Percentiles rank a stretch among this genome's conserved stretches.
Evolutionary conservation across 1,284 basidiomycete genomes (phyloP).

Genomic region (Moesziomyces antarcticus): DNA sequence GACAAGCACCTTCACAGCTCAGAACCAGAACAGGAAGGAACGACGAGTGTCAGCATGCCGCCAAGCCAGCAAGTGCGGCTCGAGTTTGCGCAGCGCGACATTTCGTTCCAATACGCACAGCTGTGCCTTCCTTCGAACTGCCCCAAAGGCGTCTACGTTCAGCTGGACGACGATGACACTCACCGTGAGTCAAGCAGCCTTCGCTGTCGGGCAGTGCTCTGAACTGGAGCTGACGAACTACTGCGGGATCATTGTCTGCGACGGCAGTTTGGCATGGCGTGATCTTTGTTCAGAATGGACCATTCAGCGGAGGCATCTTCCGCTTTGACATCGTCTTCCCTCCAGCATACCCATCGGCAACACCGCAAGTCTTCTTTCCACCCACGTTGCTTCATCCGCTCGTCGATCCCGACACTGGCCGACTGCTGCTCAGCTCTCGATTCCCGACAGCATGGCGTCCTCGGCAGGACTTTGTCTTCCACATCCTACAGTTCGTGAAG

Average conservation of each 20-base stretch:
- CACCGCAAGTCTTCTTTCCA: constrained; percentile 51
- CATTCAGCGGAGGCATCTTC: constrained; percentile 52
- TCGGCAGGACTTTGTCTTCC: constrained; percentile 30
- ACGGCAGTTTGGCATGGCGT: constrained; percentile 46
- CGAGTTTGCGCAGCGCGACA: constrained; percentile 47
- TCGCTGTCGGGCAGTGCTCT: too few relatives aligned
- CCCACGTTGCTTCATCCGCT: constrained; percentile 53
- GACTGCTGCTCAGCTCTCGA: constrained; percentile 25
- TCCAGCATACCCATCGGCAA: constrained; percentile 26
- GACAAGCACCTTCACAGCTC: too few relatives aligned
- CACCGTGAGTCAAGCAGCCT: constrained; percentile 11
- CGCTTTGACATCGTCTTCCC: constrained; percentile 59
- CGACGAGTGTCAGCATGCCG: constrained; percentile 16
- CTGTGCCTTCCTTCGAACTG: constrained; percentile 42
- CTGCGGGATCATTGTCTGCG: background rate
- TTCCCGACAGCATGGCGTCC: constrained; percentile 46
- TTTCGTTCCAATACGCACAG: constrained; percentile 49
- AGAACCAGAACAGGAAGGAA: background rate
- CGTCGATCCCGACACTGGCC: constrained; percentile 46
- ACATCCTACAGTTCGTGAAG: constrained; percentile 47
- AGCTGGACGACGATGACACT: constrained; percentile 46
- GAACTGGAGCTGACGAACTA: background rate
- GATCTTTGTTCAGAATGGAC: constrained; percentile 48
- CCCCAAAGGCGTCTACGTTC: constrained; percentile 47
- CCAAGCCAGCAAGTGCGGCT: constrained; percentile 27